phyloP scores from a whole-genome alignment of 2,329 filamentous ascomycete species.

The Alternaria incomplexa region DNA sequence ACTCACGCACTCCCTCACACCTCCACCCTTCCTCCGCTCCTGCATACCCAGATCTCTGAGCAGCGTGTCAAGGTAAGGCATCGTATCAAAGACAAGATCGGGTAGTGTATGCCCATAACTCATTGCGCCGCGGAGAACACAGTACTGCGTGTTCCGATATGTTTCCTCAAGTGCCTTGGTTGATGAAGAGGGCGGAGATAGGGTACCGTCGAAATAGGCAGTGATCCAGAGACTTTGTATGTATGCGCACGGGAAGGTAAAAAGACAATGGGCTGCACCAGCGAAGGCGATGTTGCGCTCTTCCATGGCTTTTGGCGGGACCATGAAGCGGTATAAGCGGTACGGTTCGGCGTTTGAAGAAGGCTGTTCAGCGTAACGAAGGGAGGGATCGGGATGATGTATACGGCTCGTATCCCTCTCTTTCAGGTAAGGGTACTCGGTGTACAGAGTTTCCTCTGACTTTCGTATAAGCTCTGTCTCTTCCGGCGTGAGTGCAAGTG shows the following conservation, averaged over 20 bases:
- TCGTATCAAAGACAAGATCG: constrained; percentile 38
- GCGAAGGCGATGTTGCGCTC: constrained; percentile 25
- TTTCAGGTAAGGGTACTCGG: constrained; percentile 22
- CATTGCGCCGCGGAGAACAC: constrained; percentile 74
- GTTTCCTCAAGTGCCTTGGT: constrained; percentile 44
- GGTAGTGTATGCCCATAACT: constrained; percentile 70
- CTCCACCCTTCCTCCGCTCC: constrained; percentile 24
- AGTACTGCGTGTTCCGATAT: constrained; percentile 70
- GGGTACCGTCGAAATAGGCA: constrained; percentile 65
- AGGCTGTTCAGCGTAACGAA: constrained; percentile 16
- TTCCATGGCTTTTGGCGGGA: constrained; percentile 34
- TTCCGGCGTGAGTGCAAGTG: constrained; percentile 35
- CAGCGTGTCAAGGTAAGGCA: constrained; percentile 40
- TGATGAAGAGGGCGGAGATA: constrained; percentile 39
- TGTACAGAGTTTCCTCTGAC: constrained; percentile 18
- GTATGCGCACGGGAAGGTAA: constrained; percentile 47
- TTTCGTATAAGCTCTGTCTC: constrained; percentile 45
- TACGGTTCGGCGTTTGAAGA: constrained; percentile 27
- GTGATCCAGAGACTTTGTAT: constrained; percentile 57
- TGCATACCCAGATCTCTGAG: constrained; percentile 30
- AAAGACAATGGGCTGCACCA: constrained; percentile 44
- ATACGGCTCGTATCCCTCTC: constrained; percentile 21
- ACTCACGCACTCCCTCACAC: constrained; percentile 24
- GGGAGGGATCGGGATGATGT: constrained; percentile 26
- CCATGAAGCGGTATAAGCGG: constrained; percentile 54